Evolutionary conservation across 2,329 filamentous ascomycete genomes (phyloP).

Genomic region (Mycogone perniciosa): DNA sequence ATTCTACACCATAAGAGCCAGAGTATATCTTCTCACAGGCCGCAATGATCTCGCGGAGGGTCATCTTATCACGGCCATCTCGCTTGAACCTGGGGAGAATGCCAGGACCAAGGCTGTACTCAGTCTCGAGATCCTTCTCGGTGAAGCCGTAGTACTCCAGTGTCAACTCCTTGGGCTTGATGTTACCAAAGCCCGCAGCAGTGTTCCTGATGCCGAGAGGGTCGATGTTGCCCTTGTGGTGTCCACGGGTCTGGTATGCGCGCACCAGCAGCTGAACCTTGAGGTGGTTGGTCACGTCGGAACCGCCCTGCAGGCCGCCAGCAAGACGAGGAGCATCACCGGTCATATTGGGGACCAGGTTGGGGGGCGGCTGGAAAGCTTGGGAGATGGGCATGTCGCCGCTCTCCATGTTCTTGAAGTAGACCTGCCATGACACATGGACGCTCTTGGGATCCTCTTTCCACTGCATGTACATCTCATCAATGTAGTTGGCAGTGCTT

Average conservation of each 20-base stretch:
- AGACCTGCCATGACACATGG: constrained; percentile 97
- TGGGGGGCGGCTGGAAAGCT: constrained; percentile 93
- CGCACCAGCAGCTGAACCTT: constrained; percentile 97
- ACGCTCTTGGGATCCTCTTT: constrained; percentile 89
- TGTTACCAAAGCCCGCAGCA: constrained; percentile 72
- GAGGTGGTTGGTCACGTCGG: constrained; percentile 89
- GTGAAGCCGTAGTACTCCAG: constrained; percentile 93
- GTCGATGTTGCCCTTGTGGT: constrained; percentile 97
- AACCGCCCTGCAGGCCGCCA: constrained; percentile 62
- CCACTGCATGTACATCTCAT: constrained; percentile 99
- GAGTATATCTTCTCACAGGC: constrained; percentile 95
- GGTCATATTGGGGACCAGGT: constrained; percentile 74
- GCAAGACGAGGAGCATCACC: constrained; percentile 70
- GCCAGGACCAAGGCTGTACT: constrained; percentile 87
- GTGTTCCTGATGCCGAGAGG: constrained; percentile 82
- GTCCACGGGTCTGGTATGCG: constrained; percentile 94
- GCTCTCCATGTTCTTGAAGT: constrained; percentile 99
- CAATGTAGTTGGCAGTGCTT: constrained; percentile 97
- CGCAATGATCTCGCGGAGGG: constrained; percentile 84
- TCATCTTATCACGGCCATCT: constrained; percentile 90
- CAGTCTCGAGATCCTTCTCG: constrained; percentile 86
- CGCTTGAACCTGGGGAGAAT: constrained; percentile 92
- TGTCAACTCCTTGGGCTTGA: constrained; percentile 85
- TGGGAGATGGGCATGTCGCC: constrained; percentile 97
- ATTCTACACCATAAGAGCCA: constrained; percentile 95